phyloP scores from a whole-genome alignment of 768 basidiomycete genomes.

The Suillus lakei region DNA sequence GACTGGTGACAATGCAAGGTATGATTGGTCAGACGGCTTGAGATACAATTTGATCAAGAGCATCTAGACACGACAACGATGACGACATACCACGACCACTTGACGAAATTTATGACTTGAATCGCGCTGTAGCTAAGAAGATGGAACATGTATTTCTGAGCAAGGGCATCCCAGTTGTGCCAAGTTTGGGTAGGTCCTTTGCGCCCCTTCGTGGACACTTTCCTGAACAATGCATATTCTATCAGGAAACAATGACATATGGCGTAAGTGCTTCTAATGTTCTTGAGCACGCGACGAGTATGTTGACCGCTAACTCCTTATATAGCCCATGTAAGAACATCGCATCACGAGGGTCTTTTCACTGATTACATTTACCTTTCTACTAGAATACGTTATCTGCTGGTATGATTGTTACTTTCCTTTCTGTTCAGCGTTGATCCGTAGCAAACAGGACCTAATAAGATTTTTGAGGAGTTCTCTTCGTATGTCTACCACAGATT shows the following conservation, averaged over 20 bases:
- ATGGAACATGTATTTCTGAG: constrained; percentile 74
- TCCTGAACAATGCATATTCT: constrained; percentile 2
- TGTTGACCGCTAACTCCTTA: constrained; percentile 18
- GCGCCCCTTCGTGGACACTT: constrained; percentile 1
- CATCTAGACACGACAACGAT: constrained; percentile 80
- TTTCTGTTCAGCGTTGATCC: constrained; percentile 5
- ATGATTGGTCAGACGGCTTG: background rate
- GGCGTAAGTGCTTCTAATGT: constrained; percentile 59
- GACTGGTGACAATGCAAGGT: constrained; percentile 81
- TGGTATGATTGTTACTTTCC: constrained; percentile 42
- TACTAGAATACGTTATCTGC: constrained; percentile 66
- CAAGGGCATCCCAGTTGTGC: constrained; percentile 77
- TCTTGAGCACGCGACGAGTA: constrained; percentile 14
- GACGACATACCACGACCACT: constrained; percentile 75
- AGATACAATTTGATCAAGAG: background rate
- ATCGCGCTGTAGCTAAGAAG: constrained; percentile 65
- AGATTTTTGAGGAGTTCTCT: constrained; percentile 67
- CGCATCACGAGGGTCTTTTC: constrained; percentile 10
- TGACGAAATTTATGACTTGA: constrained; percentile 77
- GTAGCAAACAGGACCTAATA: constrained; percentile 59
- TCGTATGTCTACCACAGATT: constrained; percentile 48
- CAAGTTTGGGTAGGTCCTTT: constrained; percentile 64
- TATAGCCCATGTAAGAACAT: constrained; percentile 59
- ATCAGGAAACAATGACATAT: constrained; percentile 89
- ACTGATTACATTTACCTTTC: constrained; percentile 10